phyloP scores from a whole-genome alignment of 1,139 yeast species.

The Geotrichum citri-aurantii region DNA sequence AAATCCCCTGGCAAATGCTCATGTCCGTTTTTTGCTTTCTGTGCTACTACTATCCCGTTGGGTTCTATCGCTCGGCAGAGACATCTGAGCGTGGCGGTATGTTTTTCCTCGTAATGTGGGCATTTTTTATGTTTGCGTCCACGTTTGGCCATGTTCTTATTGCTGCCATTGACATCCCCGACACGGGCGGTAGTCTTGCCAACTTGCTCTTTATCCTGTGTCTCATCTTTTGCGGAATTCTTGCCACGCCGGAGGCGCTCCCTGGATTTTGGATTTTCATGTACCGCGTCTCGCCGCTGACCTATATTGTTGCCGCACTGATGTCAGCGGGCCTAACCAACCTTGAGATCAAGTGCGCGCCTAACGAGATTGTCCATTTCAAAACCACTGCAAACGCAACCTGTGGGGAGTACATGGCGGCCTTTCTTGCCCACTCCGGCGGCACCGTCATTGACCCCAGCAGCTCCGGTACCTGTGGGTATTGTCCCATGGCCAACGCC shows the following conservation, averaged over 20 bases:
- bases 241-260: slow-evolving; percentile 52
- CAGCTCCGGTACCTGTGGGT: slow-evolving; percentile 51
- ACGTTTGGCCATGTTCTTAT: slow-evolving; percentile 61
- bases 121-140: slow-evolving; percentile 54
- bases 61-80: slow-evolving; percentile 54
- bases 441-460: slow-evolving; percentile 55
- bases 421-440: slow-evolving; percentile 36
- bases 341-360: slow-evolving; percentile 50
- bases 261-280: slow-evolving; percentile 65
- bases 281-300: slow-evolving; percentile 65
- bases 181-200: slow-evolving; percentile 67
- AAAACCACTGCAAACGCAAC: slow-evolving; percentile 55
- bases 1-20: slow-evolving; percentile 62
- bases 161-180: slow-evolving; percentile 58
- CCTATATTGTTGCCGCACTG: slow-evolving; percentile 58
- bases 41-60: slow-evolving; percentile 68
- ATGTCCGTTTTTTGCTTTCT: slow-evolving; percentile 59
- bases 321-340: slow-evolving; percentile 49
- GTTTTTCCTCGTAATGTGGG: slow-evolving; percentile 52
- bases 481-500: slow-evolving; percentile 51
- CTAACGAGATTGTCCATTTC: slow-evolving; percentile 47
- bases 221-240: slow-evolving; percentile 76
- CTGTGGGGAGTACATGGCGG: slow-evolving; percentile 49
- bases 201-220: slow-evolving; percentile 60
- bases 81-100: slow-evolving; percentile 58